Evolutionary conservation across 2,329 filamentous ascomycete species (phyloP), one percentile per base, ranked within the genome.

Genomic region (Ophiostoma ips): DNA sequence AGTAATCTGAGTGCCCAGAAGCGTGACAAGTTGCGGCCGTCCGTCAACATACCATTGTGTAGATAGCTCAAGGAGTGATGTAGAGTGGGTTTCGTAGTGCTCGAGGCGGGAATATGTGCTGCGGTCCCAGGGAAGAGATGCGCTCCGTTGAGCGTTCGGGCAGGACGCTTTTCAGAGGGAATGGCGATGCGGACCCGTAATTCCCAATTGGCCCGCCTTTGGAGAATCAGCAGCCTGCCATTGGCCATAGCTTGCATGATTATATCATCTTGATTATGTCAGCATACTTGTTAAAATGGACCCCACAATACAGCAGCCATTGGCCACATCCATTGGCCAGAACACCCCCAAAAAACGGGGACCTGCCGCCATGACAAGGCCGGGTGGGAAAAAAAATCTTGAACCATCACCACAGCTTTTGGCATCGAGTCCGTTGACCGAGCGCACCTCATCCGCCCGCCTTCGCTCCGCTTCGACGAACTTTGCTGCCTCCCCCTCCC

Each of bases 31-130:
- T 15, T 18, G 24, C 15, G 3, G 40, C 9, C 2, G 24, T 28
- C 21, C 12, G 8, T 5, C 10, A 28, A 24, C 71, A 61, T 64
- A 79, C 77, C 77, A 81, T 81, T 62, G 52, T 56, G 45, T 48
- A 50, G 50, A 49, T 59, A 56, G 55, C 54, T 31, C 50, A 16
- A 46, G 47, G 37, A 16, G 33, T 45, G 30, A 34, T 28, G 24
- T 33, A 33, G 16, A 24, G 15, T 19, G 47, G 35, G 33, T 31
- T 13, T 13, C 11, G 45, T 37, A 50, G 40, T 5, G n/a, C 50
- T 48, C 30, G 24, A 21, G 24, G 28, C 35, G 16, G 40, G 38
- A n/a, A 13, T 16, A 24, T 34, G 31, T 36, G n/a, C 36, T 46
- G 19, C 30, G 34, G 37, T 30, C 40, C 24, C 40, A 21, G n/a